Percentiles rank a stretch among this genome's conserved stretches.
phyloP scores from a whole-genome alignment of 2,329 filamentous ascomycete genomes.

The Truncatella angustata region DNA sequence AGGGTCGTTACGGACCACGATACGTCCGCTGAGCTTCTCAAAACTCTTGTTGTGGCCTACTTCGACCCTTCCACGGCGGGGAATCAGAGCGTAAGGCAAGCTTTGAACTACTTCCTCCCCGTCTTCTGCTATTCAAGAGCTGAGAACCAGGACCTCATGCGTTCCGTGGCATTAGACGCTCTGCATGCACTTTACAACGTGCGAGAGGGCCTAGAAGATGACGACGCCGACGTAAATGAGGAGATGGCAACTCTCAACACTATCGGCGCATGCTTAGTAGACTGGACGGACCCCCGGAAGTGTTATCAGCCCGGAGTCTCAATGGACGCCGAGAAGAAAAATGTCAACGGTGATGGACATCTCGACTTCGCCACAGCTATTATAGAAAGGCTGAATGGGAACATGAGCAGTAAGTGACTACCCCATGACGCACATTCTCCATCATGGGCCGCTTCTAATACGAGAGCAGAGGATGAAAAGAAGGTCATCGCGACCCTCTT shows the following conservation, averaged over 20 bases:
- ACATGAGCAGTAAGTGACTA: conserved; percentile 60
- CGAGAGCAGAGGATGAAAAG: conserved; percentile 71
- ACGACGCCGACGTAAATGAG: conserved; percentile 71
- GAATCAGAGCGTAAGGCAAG: conserved; percentile 82
- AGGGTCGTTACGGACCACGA: conserved; percentile 71
- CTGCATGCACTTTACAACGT: conserved; percentile 73
- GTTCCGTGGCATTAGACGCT: conserved; percentile 68
- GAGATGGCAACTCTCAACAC: conserved; percentile 76
- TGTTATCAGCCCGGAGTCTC: conserved; percentile 53
- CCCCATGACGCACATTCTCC: neutral
- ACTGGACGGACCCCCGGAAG: conserved; percentile 94
- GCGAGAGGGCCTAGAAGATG: conserved; percentile 70
- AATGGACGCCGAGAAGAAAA: conserved; percentile 59
- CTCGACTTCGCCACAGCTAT: conserved; percentile 75
- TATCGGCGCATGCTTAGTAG: conserved; percentile 79
- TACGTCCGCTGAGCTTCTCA: conserved; percentile 71
- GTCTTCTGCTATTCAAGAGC: conserved; percentile 86
- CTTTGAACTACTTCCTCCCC: conserved; percentile 88
- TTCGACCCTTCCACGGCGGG: conserved; percentile 80
- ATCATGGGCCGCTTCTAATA: neutral
- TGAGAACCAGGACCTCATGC: conserved; percentile 83
- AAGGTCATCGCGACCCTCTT: conserved; percentile 77
- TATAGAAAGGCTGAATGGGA: conserved; percentile 68
- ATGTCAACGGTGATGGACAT: conserved; percentile 75
- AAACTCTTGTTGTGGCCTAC: conserved; percentile 79